A percentile compares a stretch with the other conserved stretches of the same genome.
Conservation (phyloP, 2,329 filamentous ascomycete genomes). For the Calonectria fujianensis region DNA sequence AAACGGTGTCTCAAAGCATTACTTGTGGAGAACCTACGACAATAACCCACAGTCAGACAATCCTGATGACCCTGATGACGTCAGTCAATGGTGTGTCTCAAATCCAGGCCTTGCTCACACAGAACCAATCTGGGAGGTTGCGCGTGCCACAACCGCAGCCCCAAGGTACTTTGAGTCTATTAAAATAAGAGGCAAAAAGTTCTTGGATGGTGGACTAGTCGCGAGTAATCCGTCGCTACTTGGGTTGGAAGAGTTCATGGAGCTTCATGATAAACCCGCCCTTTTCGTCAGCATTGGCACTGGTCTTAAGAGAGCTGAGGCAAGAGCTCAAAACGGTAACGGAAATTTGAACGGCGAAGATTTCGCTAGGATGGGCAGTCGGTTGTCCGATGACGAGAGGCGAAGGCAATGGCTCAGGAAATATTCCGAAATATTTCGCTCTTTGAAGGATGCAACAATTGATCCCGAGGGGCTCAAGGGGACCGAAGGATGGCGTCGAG, state of each 20-base stretch:
- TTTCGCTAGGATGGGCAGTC: rapidly evolving
- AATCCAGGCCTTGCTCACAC: background rate
- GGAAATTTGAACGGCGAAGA: background rate
- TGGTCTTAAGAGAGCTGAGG: background rate
- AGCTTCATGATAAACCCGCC: background rate
- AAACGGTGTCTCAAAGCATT: background rate
- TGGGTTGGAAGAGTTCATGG: rapidly evolving
- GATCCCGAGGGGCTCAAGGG: constrained; percentile 24
- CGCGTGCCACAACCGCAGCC: constrained; percentile 7
- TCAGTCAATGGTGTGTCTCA: background rate
- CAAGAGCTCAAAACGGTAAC: too few species aligned
- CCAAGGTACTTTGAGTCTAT: constrained; percentile 27
- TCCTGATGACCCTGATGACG: background rate
- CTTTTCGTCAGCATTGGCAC: constrained; percentile 31
- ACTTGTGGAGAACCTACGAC: constrained; percentile 20
- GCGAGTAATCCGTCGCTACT: background rate
- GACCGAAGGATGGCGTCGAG: background rate
- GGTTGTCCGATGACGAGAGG: background rate
- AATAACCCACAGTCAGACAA: background rate
- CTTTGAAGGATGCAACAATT: constrained; percentile 8
- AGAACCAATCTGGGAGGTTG: constrained; percentile 30
- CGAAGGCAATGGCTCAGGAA: constrained; percentile 13
- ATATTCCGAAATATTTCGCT: background rate
- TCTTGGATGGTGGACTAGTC: constrained; percentile 13
- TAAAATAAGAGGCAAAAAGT: background rate